Evolutionary conservation across 345 rosid species (phyloP), one percentile per base, ranked within the genome.

Genomic region (Aquilaria malaccensis): DNA sequence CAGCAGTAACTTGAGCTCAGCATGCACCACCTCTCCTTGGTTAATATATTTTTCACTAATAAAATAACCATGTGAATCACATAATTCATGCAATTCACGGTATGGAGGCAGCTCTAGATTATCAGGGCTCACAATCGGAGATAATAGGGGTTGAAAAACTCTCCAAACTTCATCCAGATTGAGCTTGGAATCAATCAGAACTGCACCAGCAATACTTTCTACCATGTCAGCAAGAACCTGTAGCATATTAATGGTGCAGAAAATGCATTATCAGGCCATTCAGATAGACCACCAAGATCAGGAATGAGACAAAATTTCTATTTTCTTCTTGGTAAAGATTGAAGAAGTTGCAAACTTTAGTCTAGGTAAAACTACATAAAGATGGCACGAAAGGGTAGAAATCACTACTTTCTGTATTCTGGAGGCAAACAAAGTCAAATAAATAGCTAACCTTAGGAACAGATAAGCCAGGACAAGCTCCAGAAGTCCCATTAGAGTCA

Each of bases 181-280:
- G 62, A 90, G 75, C 47, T 72, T 80, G 13, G 87, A 69, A 77
- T 93, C 96, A n/a, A 93, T 71, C 62, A 90, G 59, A 50, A 89
- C 72, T 50, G 97, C 99, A 48, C 96, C 96, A 2, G 85, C 84
- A 30, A 93, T 86, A 70, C 97, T 90, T 74, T 93, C 96, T 75
- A 90, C 75, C 72, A 90, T 13, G 71, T 93, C 99, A 30, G 95
- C 99, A 67, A 90, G 97, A 70, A 88, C 90, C 98, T 89, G 71
- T 53, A 55, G 60, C 58, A 50, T 66, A 72, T 50, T 62, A 50
- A 64, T 55, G 48, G 33, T 58, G 43, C 55, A 66, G 45, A 32
- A 15, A 12, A 65, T 33, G 22, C 41, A 59, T 32, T 13, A 54
- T 33, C 13, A 63, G 31, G 47, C 52, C 15, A 50, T 33, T 6